Base-by-base conservation (phyloP, 2,329 filamentous ascomycete genomes). In the Alternaria postmessia region DNA sequence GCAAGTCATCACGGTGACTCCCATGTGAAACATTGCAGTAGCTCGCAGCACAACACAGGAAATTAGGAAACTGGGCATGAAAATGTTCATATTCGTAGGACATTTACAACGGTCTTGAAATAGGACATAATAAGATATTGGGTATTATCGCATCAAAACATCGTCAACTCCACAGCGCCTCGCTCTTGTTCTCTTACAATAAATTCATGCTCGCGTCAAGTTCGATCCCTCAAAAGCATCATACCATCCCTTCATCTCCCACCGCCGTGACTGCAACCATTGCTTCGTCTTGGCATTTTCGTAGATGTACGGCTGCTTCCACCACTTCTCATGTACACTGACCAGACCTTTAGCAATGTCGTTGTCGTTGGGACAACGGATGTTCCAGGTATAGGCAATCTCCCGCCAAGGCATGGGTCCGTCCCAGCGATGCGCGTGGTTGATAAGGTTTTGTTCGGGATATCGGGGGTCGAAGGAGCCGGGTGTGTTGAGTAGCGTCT, bases 361-460 rank as follows among this genome's bases (percentile, higher is more conserved):
- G 26, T 70, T 68, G 49, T 76, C 70, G 14, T 66, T 79, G 0
- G 75, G 73, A 43, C 73, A 77, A 46, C 78, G 72, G 11, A 79
- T 73, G 52, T 80, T 81, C 78, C 77, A 81, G 8, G 68, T 74
- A 16, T 74, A 73, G 20, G 65, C 61, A 7, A 81, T 54, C 54
- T 74, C 69, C n/a, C 64, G 66, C 78, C 79, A 81, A 3, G 79
- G 79, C 79, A 81, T 81, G 18, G 76, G 75, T 16, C 79, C 79
- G 16, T 69, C 62, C 62, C 69, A 61, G 7, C 70, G 52, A 59
- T 81, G 79, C 8, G 72, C 75, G 44, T 73, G 73, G 63, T 80
- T 80, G 24, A 79, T 64, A 5, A 79, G 63, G 38, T 77, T 78
- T 59, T 81, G 78, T 65, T 80, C 78, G 11, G 68, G 69, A 48